Evolutionary conservation across 2,329 filamentous ascomycete genomes (phyloP).

Genomic region (Diaporthe humulicola): DNA sequence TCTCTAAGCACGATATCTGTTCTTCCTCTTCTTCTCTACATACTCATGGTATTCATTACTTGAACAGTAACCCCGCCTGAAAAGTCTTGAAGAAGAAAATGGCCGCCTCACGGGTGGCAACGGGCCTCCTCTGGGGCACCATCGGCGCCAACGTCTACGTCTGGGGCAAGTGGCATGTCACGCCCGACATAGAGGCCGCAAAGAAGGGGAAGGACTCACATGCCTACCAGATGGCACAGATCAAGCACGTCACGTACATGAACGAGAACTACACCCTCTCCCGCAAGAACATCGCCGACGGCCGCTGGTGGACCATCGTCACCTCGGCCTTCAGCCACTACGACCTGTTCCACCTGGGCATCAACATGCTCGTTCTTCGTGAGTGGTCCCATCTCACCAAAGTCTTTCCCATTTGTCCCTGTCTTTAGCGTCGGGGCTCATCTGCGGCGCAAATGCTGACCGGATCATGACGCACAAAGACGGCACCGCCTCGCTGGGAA

Average conservation of each 20-base stretch:
- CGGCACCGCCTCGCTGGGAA: slow-evolving; percentile 35
- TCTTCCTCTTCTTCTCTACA: neutral
- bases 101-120: neutral
- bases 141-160: slow-evolving; percentile 38
- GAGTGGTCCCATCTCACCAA: neutral
- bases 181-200: neutral
- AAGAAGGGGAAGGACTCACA: neutral
- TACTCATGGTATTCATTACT: neutral
- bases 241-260: slow-evolving; percentile 36
- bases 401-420: neutral
- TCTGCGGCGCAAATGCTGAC: neutral
- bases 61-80: neutral
- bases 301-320: slow-evolving; percentile 45
- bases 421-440: neutral
- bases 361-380: slow-evolving; percentile 45
- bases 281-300: slow-evolving; percentile 40
- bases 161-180: slow-evolving; percentile 30
- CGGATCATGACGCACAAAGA: neutral
- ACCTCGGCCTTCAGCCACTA: slow-evolving; percentile 44
- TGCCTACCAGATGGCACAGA: slow-evolving; percentile 3
- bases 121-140: slow-evolving; percentile 39
- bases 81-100: neutral
- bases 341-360: slow-evolving; percentile 39
- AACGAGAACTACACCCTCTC: slow-evolving; percentile 43
- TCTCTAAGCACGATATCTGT: neutral